Percentiles rank a stretch among this genome's conserved stretches.
phyloP scores from a whole-genome alignment of 345 rosid species.

The Hirschfeldia incana region DNA sequence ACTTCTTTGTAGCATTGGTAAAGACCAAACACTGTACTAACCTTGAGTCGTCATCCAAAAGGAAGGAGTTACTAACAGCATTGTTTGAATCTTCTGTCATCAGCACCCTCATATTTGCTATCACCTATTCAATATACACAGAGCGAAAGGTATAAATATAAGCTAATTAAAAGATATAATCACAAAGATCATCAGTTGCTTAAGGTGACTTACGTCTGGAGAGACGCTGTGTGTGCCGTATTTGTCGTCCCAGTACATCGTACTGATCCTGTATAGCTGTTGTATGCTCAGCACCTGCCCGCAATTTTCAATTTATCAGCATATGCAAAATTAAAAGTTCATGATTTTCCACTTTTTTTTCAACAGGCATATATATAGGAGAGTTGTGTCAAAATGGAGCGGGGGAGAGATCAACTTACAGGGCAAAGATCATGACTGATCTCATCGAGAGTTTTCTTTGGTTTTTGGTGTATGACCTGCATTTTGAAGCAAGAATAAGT shows the following conservation, averaged over 20 bases:
- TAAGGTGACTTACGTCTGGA: slow-evolving; percentile 59
- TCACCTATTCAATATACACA: slow-evolving; percentile 48
- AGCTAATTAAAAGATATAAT: background rate
- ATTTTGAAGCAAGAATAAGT: background rate
- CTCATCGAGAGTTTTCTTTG: slow-evolving; percentile 79
- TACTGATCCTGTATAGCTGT: slow-evolving; percentile 44
- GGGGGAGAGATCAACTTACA: slow-evolving; percentile 42
- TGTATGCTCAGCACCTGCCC: slow-evolving; percentile 32
- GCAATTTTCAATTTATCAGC: background rate
- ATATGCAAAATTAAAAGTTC: background rate
- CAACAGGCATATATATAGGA: background rate
- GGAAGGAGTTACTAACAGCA: slow-evolving; percentile 92
- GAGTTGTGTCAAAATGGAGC: background rate
- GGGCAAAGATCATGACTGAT: slow-evolving; percentile 89
- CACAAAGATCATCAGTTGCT: background rate
- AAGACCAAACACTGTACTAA: slow-evolving; percentile 31
- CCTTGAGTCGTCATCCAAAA: slow-evolving; percentile 97
- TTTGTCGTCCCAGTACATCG: slow-evolving; percentile 96
- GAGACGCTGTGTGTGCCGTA: slow-evolving; percentile 89
- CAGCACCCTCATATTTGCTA: slow-evolving; percentile 75
- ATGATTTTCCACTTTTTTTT: background rate
- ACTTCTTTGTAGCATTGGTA: background rate
- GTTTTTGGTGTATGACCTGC: slow-evolving; percentile 91
- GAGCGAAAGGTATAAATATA: background rate
- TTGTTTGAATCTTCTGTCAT: slow-evolving; percentile 98